Base-by-base conservation (phyloP, 192 early-diverging fungal species). In the Coemansia sp. region DNA sequence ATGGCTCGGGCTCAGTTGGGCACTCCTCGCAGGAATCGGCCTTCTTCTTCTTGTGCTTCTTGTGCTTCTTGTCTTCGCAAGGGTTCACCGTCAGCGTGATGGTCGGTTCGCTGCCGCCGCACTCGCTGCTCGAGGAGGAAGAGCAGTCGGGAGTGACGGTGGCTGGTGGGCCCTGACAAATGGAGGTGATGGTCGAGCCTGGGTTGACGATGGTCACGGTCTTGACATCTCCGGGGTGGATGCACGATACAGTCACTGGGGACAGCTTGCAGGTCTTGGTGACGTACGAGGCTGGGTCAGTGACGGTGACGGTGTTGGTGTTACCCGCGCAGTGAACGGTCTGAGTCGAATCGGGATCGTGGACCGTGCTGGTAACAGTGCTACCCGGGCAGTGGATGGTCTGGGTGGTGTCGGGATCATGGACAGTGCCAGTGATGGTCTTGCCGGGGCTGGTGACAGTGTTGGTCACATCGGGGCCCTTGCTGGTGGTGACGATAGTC, bases 221-320 rank as follows among this genome's bases (percentile, higher is more conserved):
- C 73, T 73, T 75, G 67, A 74, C 48, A 4, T 80, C 73, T 41
- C 78, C 78, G 5, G 78, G 73, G 39, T 69, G 65, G 63, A 80
- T 80, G 64, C 70, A 80, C 17, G 78, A 72, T 4, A 80, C 66
- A 37, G 78, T 80, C 66, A 80, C 60, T 15, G 78, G 73, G n/a
- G 78, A 66, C 73, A 72, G 68, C 62, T 80, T 69, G 70, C 78
- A 75, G 34, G 78, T 72, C 78, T 80, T 80, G 62, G 78, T 80
- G 69, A 75, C 63, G 21, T 21, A 41, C 8, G 44, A 25, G 2
- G 70, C 58, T 11, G 73, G 69, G 42, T 80, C 78, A 29, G 51
- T 72, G 51, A 75, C 69, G 10, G 73, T 75, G 42, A 66, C 65
- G 4, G 67, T 74, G 67, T 55, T 36, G 25, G 63, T 63, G 70